A percentile compares a stretch with the other conserved stretches of the same genome.
These are phyloP conservation scores for Papilionanthe hybrid DNA, from an alignment of 116 monocot species.

Conservation along the genomic window DNA sequence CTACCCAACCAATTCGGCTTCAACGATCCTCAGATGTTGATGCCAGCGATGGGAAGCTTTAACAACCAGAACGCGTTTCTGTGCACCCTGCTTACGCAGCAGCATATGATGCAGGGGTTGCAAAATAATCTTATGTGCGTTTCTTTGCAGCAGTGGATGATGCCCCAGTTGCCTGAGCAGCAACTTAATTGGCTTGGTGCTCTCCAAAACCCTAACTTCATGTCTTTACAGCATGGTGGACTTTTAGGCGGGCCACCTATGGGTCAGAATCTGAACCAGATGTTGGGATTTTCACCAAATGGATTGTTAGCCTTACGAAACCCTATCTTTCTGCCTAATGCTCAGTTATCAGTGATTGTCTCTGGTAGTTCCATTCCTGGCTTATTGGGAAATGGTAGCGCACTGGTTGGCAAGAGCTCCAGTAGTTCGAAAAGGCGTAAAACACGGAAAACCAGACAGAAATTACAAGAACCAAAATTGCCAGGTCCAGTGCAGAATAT, in stretches of 20 bases:
- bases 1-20: conserved; percentile 6
- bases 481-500: neutral
- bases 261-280: conserved; percentile 6
- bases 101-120: conserved; percentile 6
- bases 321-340: neutral
- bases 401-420: neutral
- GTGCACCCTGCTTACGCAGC: neutral
- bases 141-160: neutral
- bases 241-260: neutral
- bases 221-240: neutral
- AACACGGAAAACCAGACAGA: neutral
- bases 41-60: conserved; percentile 3
- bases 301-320: neutral
- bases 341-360: neutral
- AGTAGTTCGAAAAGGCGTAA: conserved; percentile 2
- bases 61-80: conserved; percentile 1
- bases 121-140: neutral
- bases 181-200: conserved; percentile 5
- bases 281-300: conserved; percentile 10
- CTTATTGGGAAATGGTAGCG: neutral
- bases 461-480: neutral
- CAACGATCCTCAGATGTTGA: neutral
- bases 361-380: neutral
- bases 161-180: conserved; percentile 3
- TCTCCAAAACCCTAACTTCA: conserved; percentile 2